These are phyloP conservation scores for Cajanus cajan DNA, from an alignment of 306 rosid species.

Conservation along the genomic window DNA sequence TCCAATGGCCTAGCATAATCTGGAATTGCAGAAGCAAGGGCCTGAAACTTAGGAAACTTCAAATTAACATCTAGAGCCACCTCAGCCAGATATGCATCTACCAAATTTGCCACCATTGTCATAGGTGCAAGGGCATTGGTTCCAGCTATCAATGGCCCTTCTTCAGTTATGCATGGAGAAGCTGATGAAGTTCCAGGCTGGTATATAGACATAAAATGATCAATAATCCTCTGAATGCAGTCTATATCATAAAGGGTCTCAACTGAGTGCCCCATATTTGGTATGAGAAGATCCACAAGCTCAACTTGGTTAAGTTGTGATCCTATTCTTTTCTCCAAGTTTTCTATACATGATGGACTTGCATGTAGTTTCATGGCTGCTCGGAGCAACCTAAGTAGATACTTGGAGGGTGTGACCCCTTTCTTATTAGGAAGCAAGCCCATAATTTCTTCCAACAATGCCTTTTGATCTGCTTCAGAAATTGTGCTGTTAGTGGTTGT, in stretches of 20 bases:
- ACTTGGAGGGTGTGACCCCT: conserved; percentile 56
- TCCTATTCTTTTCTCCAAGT: conserved; percentile 77
- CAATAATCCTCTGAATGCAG: conserved; percentile 72
- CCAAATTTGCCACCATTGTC: conserved; percentile 68
- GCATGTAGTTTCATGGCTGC: conserved; percentile 72
- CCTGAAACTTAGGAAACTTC: conserved; percentile 72
- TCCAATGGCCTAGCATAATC: conserved; percentile 76
- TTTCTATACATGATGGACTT: conserved; percentile 65
- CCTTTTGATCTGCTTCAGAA: conserved; percentile 65
- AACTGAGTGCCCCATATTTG: conserved; percentile 68
- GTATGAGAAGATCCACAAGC: conserved; percentile 70
- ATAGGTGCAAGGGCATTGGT: conserved; percentile 53
- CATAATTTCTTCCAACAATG: conserved; percentile 66
- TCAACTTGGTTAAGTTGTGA: conserved; percentile 69
- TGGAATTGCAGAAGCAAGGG: conserved; percentile 78
- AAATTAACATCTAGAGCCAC: conserved; percentile 85
- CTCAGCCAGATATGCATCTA: conserved; percentile 82
- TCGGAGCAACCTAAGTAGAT: conserved; percentile 62
- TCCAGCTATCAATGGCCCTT: conserved; percentile 41
- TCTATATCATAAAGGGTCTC: conserved; percentile 88
- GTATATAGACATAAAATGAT: conserved; percentile 62
- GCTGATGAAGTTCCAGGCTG: conserved; percentile 37
- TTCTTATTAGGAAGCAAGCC: conserved; percentile 61
- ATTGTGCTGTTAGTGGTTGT: conserved; percentile 35
- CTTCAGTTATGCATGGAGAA: conserved; percentile 63